Percentiles rank a stretch among this genome's conserved stretches.
phyloP scores from a whole-genome alignment of 768 basidiomycete genomes.

The Tricholomella constricta region DNA sequence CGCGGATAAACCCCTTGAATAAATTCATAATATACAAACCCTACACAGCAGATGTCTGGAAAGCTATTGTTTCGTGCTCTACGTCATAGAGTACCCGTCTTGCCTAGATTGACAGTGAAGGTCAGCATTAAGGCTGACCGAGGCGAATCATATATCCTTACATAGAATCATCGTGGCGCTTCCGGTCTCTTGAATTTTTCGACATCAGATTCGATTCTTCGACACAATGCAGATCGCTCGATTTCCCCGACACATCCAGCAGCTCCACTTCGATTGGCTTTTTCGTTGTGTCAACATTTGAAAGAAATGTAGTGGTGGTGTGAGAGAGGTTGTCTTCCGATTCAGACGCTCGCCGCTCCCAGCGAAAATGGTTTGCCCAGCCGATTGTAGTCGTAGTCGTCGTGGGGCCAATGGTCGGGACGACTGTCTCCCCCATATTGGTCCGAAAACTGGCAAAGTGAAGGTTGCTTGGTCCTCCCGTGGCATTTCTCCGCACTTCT shows the following conservation, averaged over 20 bases:
- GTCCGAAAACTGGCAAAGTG: slow-evolving; percentile 10
- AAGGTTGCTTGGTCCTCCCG: slow-evolving; percentile 1
- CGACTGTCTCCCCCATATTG: background rate
- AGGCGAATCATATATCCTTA: no score
- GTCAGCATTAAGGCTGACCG: no score
- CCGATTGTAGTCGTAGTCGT: slow-evolving; percentile 1
- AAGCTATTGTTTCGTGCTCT: no score
- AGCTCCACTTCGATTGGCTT: slow-evolving; percentile 6
- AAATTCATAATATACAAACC: no score
- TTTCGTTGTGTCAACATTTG: slow-evolving; percentile 1
- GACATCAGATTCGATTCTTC: no score
- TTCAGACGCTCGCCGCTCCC: slow-evolving; percentile 8
- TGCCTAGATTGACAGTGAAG: no score
- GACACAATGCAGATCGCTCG: no score
- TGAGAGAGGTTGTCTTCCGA: background rate
- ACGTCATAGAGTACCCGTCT: no score
- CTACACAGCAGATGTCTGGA: no score
- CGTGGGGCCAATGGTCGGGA: background rate
- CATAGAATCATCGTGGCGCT: no score
- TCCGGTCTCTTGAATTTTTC: no score
- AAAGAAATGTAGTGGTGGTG: background rate
- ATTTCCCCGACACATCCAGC: background rate
- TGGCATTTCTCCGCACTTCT: background rate
- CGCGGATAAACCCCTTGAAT: no score
- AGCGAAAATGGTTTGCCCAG: slow-evolving; percentile 14